These are phyloP conservation scores for Talaromyces sp. DNA, from an alignment of 2,329 filamentous ascomycete genomes.

Conservation along the genomic window DNA sequence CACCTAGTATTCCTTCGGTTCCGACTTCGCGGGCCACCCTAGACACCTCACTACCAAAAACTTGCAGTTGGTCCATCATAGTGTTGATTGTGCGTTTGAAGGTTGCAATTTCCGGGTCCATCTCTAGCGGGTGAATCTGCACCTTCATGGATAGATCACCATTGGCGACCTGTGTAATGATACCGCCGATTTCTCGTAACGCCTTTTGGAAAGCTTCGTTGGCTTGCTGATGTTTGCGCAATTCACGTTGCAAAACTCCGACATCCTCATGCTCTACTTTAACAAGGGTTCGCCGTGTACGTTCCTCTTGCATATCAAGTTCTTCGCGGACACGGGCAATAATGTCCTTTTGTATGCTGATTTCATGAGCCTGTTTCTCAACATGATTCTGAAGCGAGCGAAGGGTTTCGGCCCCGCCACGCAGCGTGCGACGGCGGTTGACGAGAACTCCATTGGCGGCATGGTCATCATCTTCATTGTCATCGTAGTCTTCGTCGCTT, in stretches of 20 bases:
- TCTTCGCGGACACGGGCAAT: slow-evolving; percentile 83
- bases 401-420: slow-evolving; percentile 60
- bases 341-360: slow-evolving; percentile 81
- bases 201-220: slow-evolving; percentile 99
- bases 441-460: slow-evolving; percentile 31
- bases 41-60: slow-evolving; percentile 89
- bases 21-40: slow-evolving; percentile 87
- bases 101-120: slow-evolving; percentile 90
- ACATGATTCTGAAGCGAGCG: slow-evolving; percentile 80
- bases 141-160: slow-evolving; percentile 93
- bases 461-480: slow-evolving; percentile 42
- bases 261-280: slow-evolving; percentile 85
- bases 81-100: slow-evolving; percentile 95
- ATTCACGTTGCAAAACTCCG: slow-evolving; percentile 82
- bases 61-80: slow-evolving; percentile 93
- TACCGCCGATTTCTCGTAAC: slow-evolving; percentile 91
- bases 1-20: slow-evolving; percentile 83
- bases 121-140: slow-evolving; percentile 84
- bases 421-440: slow-evolving; percentile 45
- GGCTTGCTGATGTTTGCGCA: slow-evolving; percentile 96
- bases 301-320: slow-evolving; percentile 78
- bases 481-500: slow-evolving; percentile 22
- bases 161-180: slow-evolving; percentile 90
- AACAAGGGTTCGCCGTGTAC: slow-evolving; percentile 78
- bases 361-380: slow-evolving; percentile 88